phyloP scores from a whole-genome alignment of 139 green algal genomes.

The Bryopsis sp. region DNA sequence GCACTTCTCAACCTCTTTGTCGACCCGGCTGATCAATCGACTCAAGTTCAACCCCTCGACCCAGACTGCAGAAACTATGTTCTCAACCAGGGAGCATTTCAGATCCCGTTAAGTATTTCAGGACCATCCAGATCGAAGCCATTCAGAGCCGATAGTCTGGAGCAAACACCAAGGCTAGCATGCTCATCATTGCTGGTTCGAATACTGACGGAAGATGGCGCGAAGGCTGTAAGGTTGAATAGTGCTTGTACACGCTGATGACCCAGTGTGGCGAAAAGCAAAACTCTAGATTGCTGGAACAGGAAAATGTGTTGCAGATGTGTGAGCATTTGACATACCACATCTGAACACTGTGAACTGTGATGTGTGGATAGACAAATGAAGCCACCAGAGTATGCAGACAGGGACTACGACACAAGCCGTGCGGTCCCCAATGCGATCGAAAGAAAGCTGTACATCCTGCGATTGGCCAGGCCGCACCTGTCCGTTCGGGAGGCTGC shows the following conservation, averaged over 20 bases:
- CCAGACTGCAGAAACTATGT: slow-evolving; percentile 42
- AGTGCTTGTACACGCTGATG: background rate
- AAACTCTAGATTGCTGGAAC: too few species aligned
- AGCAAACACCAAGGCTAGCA: slow-evolving; percentile 22
- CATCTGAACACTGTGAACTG: too few species aligned
- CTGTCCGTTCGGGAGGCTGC: background rate
- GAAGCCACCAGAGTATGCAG: slow-evolving; percentile 32
- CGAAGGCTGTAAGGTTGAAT: background rate
- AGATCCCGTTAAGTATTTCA: slow-evolving; percentile 43
- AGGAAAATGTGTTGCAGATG: too few species aligned
- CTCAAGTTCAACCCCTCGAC: slow-evolving; percentile 31
- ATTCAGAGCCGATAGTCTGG: slow-evolving; percentile 15
- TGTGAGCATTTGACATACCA: too few species aligned
- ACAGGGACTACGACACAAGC: slow-evolving; percentile 49
- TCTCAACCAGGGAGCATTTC: slow-evolving; percentile 44
- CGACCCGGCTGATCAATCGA: slow-evolving; percentile 28
- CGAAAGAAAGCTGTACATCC: slow-evolving; percentile 43
- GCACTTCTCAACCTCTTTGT: slow-evolving; percentile 40
- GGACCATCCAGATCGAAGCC: slow-evolving; percentile 15
- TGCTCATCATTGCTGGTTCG: slow-evolving; percentile 49
- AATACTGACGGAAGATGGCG: slow-evolving; percentile 15
- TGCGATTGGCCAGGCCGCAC: background rate
- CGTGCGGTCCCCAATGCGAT: slow-evolving; percentile 29
- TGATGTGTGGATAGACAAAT: too few species aligned
- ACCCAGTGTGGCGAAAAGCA: too few species aligned